phyloP scores from a whole-genome alignment of 805 yeast genomes.

The Candida methanosorbosa region DNA sequence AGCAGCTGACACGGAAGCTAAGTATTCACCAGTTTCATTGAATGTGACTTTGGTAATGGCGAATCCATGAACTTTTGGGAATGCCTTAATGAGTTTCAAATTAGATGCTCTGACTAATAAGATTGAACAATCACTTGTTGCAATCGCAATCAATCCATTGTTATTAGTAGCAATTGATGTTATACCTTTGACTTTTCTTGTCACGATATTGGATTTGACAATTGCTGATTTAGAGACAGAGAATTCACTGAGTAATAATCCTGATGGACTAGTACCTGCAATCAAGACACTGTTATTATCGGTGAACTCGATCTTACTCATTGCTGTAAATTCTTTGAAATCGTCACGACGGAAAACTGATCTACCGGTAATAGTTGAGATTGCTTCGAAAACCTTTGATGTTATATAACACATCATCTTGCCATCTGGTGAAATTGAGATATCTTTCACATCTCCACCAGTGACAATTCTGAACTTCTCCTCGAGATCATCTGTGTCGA shows the following conservation, averaged over 20 bases:
- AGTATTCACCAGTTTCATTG: constrained; percentile 54
- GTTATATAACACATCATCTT: constrained; percentile 59
- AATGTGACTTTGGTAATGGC: constrained; percentile 70
- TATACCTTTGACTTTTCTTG: constrained; percentile 45
- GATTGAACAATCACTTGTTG: constrained; percentile 62
- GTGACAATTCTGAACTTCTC: constrained; percentile 47
- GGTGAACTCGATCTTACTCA: constrained; percentile 24
- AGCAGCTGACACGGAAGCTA: constrained; percentile 69
- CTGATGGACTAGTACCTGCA: constrained; percentile 37
- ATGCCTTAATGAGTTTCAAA: constrained; percentile 40
- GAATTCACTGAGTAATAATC: constrained; percentile 34
- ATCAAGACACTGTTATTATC: constrained; percentile 29
- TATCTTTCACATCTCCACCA: constrained; percentile 48
- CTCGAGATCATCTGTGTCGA: constrained; percentile 48
- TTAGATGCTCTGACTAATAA: constrained; percentile 43
- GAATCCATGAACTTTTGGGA: constrained; percentile 62
- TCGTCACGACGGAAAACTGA: constrained; percentile 21
- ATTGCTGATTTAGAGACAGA: constrained; percentile 33
- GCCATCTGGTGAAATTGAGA: constrained; percentile 61
- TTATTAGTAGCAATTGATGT: constrained; percentile 36
- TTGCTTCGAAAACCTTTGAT: constrained; percentile 38
- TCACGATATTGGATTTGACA: constrained; percentile 31
- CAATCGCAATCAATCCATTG: constrained; percentile 40
- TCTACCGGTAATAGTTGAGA: constrained; percentile 41
- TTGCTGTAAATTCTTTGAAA: constrained; percentile 7